Base-by-base conservation (phyloP, 2,329 filamentous ascomycete species). In the Phyllosticta paracitricarpa region DNA sequence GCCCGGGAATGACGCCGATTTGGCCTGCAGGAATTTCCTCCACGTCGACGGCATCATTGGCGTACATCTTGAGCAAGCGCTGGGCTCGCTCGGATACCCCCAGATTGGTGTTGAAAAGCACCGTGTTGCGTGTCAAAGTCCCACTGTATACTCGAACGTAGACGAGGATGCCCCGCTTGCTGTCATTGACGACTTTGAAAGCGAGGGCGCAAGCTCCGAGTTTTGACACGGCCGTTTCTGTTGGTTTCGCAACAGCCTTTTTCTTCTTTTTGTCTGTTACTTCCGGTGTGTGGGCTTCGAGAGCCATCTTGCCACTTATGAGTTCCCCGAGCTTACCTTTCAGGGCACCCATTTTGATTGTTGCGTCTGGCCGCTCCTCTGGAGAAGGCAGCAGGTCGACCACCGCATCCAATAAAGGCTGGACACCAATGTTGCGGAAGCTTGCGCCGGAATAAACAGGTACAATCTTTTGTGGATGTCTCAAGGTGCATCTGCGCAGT, bases 81-180 rank as follows among this genome's bases (percentile, higher is more conserved):
- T 91, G 87, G 0, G 89, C 88, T 57, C 87, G 84, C 71, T 97
- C 94, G 0, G 87, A 86, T n/a, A 85, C 77, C 62, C 88, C 82
- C 2, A 96, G 81, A 65, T 89, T 91, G 10, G 92, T 94, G 71
- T 97, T 97, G 84, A 88, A 97, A 26, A 95, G 83, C 2, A 85
- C 77, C 9, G 85, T 82, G 66, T 90, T 91, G 55, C 86, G 86
- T 62, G 85, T 84, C 59, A 99, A 77, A 1, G 84, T 82, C 9
- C 94, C 94, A 26, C 91, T 89, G 73, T 97, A 97, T 7, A 97
- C 90, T 51, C 94, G 86, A 9, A 97, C 87, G 70, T 95, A 97
- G 64, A 95, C 91, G 63, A 97, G 81, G 59, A 95, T 87, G 19
- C 94, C 94, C 61, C 91, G 86, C 65, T 88, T 88, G 8, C 89